Percentiles rank a stretch among this genome's conserved stretches.
Conservation (phyloP, 345 rosid species). For the Syzygium oleosum region DNA sequence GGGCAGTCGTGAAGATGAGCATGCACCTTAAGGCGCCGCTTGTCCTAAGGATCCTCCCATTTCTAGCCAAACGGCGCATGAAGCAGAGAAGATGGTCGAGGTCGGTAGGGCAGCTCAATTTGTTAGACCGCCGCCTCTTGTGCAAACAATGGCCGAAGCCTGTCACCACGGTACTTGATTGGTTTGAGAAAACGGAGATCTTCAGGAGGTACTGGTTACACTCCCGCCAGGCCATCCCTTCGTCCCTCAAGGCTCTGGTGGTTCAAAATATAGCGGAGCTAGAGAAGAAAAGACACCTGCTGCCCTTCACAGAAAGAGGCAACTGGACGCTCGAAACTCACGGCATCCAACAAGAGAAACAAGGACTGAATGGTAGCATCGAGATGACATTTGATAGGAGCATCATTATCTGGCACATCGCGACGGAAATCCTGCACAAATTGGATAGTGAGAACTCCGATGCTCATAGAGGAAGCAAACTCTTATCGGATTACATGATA, state of each 20-base stretch:
- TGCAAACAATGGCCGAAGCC: neutral
- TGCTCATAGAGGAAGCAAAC: neutral
- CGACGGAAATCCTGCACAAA: neutral
- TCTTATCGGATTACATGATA: conserved; percentile 6
- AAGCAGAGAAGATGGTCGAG: neutral
- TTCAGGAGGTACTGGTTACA: neutral
- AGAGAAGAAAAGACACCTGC: neutral
- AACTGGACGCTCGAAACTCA: neutral
- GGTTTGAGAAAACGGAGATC: neutral
- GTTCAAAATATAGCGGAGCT: neutral
- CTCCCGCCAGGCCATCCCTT: neutral
- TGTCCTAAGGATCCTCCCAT: neutral
- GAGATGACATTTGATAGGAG: conserved; percentile 3
- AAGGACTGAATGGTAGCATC: neutral
- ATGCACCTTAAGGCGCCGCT: neutral
- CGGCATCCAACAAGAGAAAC: neutral
- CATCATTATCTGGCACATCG: conserved; percentile 11
- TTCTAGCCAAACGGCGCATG: neutral
- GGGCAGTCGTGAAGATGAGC: neutral
- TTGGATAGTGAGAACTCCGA: neutral
- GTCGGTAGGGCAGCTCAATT: neutral
- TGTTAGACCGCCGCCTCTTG: neutral
- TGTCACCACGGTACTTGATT: neutral
- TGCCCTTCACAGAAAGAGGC: conserved; percentile 2
- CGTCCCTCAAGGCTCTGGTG: neutral